phyloP scores from a whole-genome alignment of 257 asterid genomes.

The Coffea canephora region DNA sequence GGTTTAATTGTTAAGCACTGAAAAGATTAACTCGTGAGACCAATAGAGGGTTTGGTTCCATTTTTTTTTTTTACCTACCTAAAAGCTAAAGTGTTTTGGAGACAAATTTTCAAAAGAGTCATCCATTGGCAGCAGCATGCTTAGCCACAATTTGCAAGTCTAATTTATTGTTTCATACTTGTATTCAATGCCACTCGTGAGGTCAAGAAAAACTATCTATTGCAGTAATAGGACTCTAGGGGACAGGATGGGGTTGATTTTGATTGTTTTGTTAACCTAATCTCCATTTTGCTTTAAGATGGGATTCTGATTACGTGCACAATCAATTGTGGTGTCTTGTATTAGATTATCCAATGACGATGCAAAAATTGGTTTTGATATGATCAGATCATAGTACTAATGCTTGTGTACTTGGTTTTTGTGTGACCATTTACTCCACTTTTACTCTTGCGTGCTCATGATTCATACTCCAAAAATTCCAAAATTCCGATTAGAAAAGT shows the following conservation, averaged over 20 bases:
- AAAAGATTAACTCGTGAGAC: slow-evolving; percentile 3
- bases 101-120: neutral
- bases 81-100: neutral
- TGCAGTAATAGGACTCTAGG: too few relatives aligned
- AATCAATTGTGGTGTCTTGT: neutral
- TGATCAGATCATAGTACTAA: too few relatives aligned
- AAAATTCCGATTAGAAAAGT: too few relatives aligned
- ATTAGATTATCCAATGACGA: too few relatives aligned
- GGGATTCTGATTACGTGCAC: neutral
- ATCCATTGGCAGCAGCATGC: slow-evolving; percentile 7
- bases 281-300: neutral
- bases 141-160: neutral
- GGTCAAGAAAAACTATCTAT: neutral
- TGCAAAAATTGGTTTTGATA: neutral
- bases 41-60: slow-evolving; percentile 14
- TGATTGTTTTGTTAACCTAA: neutral
- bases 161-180: too few relatives aligned
- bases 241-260: neutral
- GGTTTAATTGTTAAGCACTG: slow-evolving; percentile 17
- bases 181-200: neutral
- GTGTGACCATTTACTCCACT: too few relatives aligned
- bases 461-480: too few relatives aligned
- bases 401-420: too few relatives aligned
- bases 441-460: too few relatives aligned
- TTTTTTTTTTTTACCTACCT: slow-evolving; percentile 11